Evolutionary conservation across 352 stramenopile genomes (phyloP), one percentile per base, ranked within the genome.

Genomic region (Pythium aphanidermatum): DNA sequence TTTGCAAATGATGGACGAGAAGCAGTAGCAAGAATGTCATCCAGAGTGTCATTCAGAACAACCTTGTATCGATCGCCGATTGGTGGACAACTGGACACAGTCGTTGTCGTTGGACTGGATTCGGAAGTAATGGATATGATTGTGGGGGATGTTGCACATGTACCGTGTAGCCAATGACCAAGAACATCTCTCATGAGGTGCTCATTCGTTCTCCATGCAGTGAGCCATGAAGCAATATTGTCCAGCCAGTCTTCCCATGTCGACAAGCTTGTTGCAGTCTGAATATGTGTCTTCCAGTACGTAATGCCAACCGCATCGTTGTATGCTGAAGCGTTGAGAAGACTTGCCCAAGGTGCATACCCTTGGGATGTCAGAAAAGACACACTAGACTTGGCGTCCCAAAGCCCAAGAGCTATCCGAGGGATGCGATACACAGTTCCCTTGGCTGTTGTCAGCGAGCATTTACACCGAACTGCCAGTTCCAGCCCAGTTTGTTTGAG

Each of bases 171-270:
- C 78, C 78, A 90, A 44, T 87, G 74, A 0, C 78, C 70, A 0
- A 85, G 39, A 5, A 87, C 70, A 21, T 90, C 74, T 4, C 73
- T 68, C 5, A 69, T 17, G 1, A 85, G 27, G 16, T 86, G 51
- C 9, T 87, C 78, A 19, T 76, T 83, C 0, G 12, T 36, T 13
- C 50, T 60, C 78, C 73, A 87, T n/a, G 42, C 43, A 2, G 59
- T 32, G 0, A 90, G 47, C 78, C 78, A 90, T 27, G 69, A 46
- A 11, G 72, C 44, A 1, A 87, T 63, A 26, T 44, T 48, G 19
- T 83, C 67, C 49, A 90, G 74, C 78, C 78, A 90, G 9, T 36
- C 26, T 14, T 70, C 43, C 74, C 75, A 90, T 24, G 39, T 40
- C 0, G 55, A 19, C 13, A 58, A 31, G 9, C 55, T 45, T 8